Evolutionary conservation across 768 basidiomycete genomes (phyloP), one percentile per base, ranked within the genome.

Genomic region (Auricularia sp.): DNA sequence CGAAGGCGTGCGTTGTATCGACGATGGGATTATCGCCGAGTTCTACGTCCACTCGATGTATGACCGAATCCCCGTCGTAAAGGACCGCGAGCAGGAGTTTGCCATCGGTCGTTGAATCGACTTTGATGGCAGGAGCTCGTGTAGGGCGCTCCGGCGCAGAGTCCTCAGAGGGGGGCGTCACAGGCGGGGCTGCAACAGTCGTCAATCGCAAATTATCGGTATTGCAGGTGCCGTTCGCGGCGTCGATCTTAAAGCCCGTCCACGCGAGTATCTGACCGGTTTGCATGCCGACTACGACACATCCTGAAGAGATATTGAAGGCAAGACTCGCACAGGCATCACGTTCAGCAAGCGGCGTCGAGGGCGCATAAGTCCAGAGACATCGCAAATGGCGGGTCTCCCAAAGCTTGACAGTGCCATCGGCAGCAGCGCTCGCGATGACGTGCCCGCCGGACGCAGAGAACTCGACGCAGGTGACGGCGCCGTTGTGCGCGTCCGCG

Each of bases 371-470:
- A 1, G 84, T 81, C 90, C 89, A 92, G 24, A 87, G 62, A 65
- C 85, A 86, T n/a, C 67, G 69, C 14, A 84, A 72, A 3, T 75
- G 75, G 68, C 79, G 82, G 16, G 80, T 63, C 65, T 87, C 82
- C 92, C 92, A 93, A 2, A 94, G 67, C 71, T 92, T 93, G 68
- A 90, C 80, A 29, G 76, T 74, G 0, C 89, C 89, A 68, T 92
- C 89, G 1, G 76, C 71, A 4, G 82, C 84, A 1, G 77, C 85
- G 3, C 85, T 87, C 44, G 84, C 73, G 45, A 84, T 79, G 1
- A 70, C 70, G 6, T 70, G 67, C 1, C 71, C 72, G 16, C 58
- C 66, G 18, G 74, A 71, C 39, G 7, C 8, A 65, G 82, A 80
- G 80, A 86, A 90, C 3, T 79, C 71, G 3, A 83, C 77, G 66